Base-by-base conservation (phyloP, 2,329 filamentous ascomycete genomes). In the Rhynchosporium secalis region DNA sequence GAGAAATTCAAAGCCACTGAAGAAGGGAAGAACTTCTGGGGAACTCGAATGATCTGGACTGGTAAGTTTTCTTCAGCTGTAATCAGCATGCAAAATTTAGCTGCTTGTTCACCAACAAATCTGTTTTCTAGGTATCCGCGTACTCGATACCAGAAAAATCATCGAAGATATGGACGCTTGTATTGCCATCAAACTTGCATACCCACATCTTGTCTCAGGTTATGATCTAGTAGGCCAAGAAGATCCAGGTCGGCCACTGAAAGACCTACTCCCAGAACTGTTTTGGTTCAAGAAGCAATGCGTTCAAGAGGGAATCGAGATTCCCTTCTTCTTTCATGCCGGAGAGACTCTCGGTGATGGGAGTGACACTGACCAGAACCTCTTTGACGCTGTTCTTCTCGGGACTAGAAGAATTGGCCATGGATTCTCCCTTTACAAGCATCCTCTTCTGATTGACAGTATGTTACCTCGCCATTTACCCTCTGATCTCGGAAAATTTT, bases 211-310 rank as follows among this genome's bases (percentile, higher is more conserved):
- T 7, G 86, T 97, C 69, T 87, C 89, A 31, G 94, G 94, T 10
- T 97, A 92, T 76, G 94, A 98, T 75, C 78, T 97, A 9, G 92
- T 96, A 4, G 93, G 92, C 0, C 90, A 94, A 75, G 94, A 97
- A 78, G 90, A 96, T 72, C 75, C 82, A 1, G 93, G 92, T 1
- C 84, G 90, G 12, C 83, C 92, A 0, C 83, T 97, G 31, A 81
- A 83, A 36, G 90, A 95, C 68, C 78, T 96, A 3, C 82, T 94
- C 0, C 92, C 93, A 0, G 86, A 96, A 71, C 79, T 98, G 0
- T 94, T 97, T 76, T 97, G 92, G 92, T 97, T 98, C 81, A 87
- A 88, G 67, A 93, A 94, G 75, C 85, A 89, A 70, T 97, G 92
- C 74, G 84, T 85, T 0, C 82, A 90, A 72, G 88, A 92, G 71